These are phyloP conservation scores for Chimonanthus praecox DNA, from an alignment of 164 flowering plant species.

Conservation along the genomic window DNA sequence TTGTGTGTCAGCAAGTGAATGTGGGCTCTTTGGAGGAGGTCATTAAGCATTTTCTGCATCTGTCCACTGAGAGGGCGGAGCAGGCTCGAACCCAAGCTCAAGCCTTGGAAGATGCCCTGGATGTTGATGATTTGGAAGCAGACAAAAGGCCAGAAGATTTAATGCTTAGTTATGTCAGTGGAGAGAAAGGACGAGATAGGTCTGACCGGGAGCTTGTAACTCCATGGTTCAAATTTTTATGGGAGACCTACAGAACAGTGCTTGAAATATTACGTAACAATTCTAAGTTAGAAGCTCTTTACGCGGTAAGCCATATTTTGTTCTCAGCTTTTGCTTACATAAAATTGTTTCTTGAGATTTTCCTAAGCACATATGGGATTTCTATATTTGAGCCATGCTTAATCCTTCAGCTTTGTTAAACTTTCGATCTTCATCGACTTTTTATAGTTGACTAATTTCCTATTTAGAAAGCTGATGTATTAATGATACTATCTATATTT, in stretches of 20 bases:
- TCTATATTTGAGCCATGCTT: neutral
- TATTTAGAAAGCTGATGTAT: no score
- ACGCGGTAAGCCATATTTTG: slow-evolving; percentile 53
- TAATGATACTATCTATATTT: no score
- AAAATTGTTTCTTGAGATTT: neutral
- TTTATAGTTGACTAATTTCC: neutral
- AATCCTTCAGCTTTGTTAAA: neutral
- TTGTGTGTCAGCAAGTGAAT: slow-evolving; percentile 92
- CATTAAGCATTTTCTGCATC: slow-evolving; percentile 90
- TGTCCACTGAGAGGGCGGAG: slow-evolving; percentile 89
- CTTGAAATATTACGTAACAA: slow-evolving; percentile 86
- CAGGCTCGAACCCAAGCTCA: slow-evolving; percentile 82
- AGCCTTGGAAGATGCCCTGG: slow-evolving; percentile 89
- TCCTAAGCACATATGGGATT: no score
- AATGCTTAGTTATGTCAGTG: slow-evolving; percentile 94
- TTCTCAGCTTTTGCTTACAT: neutral
- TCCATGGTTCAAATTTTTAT: slow-evolving; percentile 95
- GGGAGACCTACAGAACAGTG: slow-evolving; percentile 97
- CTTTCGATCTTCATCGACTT: neutral
- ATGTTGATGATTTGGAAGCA: slow-evolving; percentile 93
- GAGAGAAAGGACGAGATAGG: slow-evolving; percentile 93
- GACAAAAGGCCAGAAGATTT: slow-evolving; percentile 95
- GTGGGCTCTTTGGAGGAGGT: slow-evolving; percentile 90
- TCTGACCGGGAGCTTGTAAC: slow-evolving; percentile 97
- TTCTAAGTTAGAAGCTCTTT: slow-evolving; percentile 82